Evolutionary conservation across 805 yeast species (phyloP).

Genomic region (Candida suzukii): DNA sequence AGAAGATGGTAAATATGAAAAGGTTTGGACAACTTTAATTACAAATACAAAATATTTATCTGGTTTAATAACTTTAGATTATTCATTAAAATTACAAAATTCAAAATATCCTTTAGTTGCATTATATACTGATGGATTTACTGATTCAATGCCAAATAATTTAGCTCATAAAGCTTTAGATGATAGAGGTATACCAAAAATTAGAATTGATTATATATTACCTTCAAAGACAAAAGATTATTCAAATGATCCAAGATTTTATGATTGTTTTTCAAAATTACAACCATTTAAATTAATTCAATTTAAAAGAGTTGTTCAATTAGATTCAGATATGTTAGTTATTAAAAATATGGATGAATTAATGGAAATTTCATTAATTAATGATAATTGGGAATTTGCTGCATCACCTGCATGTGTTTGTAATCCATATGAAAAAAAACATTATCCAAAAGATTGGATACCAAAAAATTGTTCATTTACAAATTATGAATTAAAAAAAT

Average conservation of each 20-base stretch:
- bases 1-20: slow-evolving; percentile 7
- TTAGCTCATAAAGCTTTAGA: slow-evolving; percentile 36
- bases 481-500: slow-evolving; percentile 21
- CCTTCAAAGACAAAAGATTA: slow-evolving; percentile 40
- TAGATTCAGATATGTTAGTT: slow-evolving; percentile 57
- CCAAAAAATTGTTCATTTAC: slow-evolving; percentile 46
- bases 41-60: slow-evolving; percentile 44
- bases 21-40: slow-evolving; percentile 50
- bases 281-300: slow-evolving; percentile 46
- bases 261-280: slow-evolving; percentile 57
- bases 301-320: slow-evolving; percentile 45
- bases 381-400: slow-evolving; percentile 33
- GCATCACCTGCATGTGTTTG: slow-evolving; percentile 59
- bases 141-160: slow-evolving; percentile 3
- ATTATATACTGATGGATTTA: slow-evolving; percentile 41
- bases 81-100: slow-evolving; percentile 33
- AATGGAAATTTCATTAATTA: slow-evolving; percentile 35
- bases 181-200: slow-evolving; percentile 31
- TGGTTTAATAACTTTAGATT: slow-evolving; percentile 45
- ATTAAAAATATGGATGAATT: slow-evolving; percentile 53
- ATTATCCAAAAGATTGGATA: slow-evolving; percentile 50
- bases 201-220: slow-evolving; percentile 33
- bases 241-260: slow-evolving; percentile 43
- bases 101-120: slow-evolving; percentile 47
- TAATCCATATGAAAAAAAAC: slow-evolving; percentile 44